Base-by-base conservation (phyloP, 805 yeast species). In the Jamesozyma jinghongensis region DNA sequence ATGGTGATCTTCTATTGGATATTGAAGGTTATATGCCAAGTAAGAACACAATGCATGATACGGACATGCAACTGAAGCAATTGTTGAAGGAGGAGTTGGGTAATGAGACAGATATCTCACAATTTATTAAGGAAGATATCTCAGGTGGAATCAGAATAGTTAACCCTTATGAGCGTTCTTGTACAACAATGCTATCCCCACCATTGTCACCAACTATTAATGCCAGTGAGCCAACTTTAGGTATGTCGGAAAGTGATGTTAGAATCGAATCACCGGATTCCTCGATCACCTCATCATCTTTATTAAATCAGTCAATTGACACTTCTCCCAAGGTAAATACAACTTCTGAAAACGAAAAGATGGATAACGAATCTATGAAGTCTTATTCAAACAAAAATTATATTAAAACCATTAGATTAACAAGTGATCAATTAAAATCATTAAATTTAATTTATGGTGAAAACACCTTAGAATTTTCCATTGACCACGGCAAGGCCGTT, bases 1-100 rank as follows among this genome's bases (percentile, higher is more conserved):
- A 85, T 53, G 98, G 98, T 11, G 95, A 87, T 56, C 70, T 92
- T 51, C 74, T 87, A 32, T 66, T 92, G 34, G 98, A 92, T 63
- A 85, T 90, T 80, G 94, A 87, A 52, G 98, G 98, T 14, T 92
- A 92, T 64, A 90, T 88, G 62, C 82, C 94, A 27, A 86, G 81
- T 52, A 82, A 79, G 38, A 77, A 79, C 49, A 85, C 81, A 57
- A 75, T 83, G 32, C 79, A 79, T 38, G 79, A 77, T 50, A 76
- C 94, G 0, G 95, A 87, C 57, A 79, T 79, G 38, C 66, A 83
- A 29, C 75, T 92, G 44, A 78, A 77, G 50, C 79, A 81, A 49
- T 68, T 88, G 32, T 68, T 90, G 38, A 67, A 75, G 27, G 92
- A 85, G 48, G 97, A 90, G 57, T 70, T 88, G 47, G 81, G 81